A percentile compares a stretch with the other conserved stretches of the same genome.
Conservation (phyloP, 176 grass and related monocot genomes). For the Cenchrus purpureus region DNA sequence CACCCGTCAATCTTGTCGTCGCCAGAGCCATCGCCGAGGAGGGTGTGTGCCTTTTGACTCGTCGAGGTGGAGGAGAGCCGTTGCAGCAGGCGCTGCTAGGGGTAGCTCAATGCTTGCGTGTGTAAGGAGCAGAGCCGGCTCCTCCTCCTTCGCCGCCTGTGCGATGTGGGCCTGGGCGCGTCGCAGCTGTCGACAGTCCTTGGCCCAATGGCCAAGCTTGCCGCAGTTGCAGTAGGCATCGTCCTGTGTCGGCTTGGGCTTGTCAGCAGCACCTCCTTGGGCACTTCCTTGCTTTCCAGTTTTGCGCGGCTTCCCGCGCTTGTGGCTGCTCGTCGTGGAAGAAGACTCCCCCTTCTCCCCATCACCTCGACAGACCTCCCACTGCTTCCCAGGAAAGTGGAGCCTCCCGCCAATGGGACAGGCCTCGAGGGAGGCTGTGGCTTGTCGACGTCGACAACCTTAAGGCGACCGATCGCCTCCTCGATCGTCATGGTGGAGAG, state of each 20-base stretch:
- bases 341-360: no score
- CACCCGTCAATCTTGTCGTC: not conserved
- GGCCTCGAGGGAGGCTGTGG: no score
- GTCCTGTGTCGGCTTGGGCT: not conserved
- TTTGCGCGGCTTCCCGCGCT: not conserved
- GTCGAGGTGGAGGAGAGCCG: not conserved
- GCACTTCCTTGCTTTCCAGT: not conserved
- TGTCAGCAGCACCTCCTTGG: not conserved
- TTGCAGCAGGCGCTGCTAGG: not conserved
- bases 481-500: no score
- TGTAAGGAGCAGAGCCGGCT: not conserved
- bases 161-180: not conserved
- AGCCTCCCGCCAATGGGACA: no score
- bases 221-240: not conserved
- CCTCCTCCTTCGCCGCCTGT: not conserved
- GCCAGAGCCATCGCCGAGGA: not conserved
- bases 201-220: not conserved
- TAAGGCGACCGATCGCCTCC: no score
- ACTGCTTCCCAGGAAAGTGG: no score
- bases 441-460: no score
- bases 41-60: not conserved
- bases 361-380: no score
- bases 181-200: not conserved
- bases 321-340: not conserved
- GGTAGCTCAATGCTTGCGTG: not conserved